These are phyloP conservation scores for Osmanthus fragrans DNA, from an alignment of 257 asterid genomes.

Conservation along the genomic window DNA sequence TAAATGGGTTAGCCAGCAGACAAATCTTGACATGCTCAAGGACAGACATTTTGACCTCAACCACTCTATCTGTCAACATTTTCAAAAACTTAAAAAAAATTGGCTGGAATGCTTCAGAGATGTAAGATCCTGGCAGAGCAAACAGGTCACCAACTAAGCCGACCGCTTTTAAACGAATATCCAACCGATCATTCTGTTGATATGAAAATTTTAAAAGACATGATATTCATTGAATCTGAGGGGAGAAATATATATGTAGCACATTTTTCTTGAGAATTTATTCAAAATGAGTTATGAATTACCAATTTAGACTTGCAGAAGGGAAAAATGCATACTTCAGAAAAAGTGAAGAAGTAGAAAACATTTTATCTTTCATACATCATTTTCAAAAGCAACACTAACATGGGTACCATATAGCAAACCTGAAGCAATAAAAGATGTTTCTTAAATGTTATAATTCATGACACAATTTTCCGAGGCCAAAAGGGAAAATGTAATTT, in stretches of 20 bases:
- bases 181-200: constrained; percentile 81
- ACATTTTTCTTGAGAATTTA: not conserved
- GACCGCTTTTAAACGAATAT: constrained; percentile 79
- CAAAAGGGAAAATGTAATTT: constrained; percentile 15
- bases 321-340: not conserved
- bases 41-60: constrained; percentile 84
- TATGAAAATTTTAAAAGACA: constrained; percentile 31
- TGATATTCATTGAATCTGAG: constrained; percentile 17
- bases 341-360: constrained; percentile 20
- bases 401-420: constrained; percentile 14
- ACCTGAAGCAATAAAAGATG: constrained; percentile 10
- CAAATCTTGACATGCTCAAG: constrained; percentile 72
- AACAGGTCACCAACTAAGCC: constrained; percentile 81
- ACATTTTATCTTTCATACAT: not conserved
- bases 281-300: not conserved
- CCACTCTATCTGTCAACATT: constrained; percentile 80
- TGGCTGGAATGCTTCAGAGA: constrained; percentile 74
- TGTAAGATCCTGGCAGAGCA: constrained; percentile 66
- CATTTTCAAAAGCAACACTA: not conserved
- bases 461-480: constrained; percentile 6
- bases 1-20: constrained; percentile 67
- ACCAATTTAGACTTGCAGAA: constrained; percentile 15
- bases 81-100: constrained; percentile 75
- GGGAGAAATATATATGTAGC: not conserved
- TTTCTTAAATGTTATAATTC: constrained; percentile 8